Conservation (phyloP, 2,329 filamentous ascomycete genomes). For the Helotiales sp. region DNA sequence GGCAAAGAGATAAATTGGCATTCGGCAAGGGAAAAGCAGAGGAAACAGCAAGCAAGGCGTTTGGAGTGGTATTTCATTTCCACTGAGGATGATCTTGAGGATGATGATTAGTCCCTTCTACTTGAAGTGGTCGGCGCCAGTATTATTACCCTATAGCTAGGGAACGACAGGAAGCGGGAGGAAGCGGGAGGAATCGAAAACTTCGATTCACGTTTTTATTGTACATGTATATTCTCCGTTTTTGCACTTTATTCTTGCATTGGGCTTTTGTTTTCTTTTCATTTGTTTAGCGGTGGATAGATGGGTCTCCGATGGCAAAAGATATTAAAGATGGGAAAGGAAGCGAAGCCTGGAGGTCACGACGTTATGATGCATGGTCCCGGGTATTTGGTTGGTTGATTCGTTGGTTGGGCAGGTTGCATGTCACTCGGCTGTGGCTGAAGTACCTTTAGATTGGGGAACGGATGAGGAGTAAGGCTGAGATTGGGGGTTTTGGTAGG, state of each 20-base stretch:
- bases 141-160: not conserved
- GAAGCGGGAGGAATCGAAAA: too few relatives aligned
- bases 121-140: not conserved
- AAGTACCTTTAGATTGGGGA: too few relatives aligned
- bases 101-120: not conserved
- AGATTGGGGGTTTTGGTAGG: too few relatives aligned
- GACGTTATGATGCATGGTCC: constrained; percentile 1
- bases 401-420: too few relatives aligned
- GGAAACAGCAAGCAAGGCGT: not conserved
- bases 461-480: too few relatives aligned
- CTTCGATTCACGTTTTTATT: not conserved
- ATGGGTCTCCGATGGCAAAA: not conserved
- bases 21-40: not conserved
- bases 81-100: too few relatives aligned
- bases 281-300: not conserved
- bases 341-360: not conserved
- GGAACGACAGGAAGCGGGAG: not conserved
- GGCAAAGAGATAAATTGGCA: not conserved
- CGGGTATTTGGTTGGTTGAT: not conserved
- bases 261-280: not conserved
- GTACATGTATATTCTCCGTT: not conserved
- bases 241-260: not conserved
- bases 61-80: not conserved
- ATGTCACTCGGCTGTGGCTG: too few relatives aligned
- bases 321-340: not conserved